Percentiles rank a stretch among this genome's conserved stretches.
Conservation (phyloP, 2,329 filamentous ascomycete species). For the Aspergillus pseudoglaucus region DNA sequence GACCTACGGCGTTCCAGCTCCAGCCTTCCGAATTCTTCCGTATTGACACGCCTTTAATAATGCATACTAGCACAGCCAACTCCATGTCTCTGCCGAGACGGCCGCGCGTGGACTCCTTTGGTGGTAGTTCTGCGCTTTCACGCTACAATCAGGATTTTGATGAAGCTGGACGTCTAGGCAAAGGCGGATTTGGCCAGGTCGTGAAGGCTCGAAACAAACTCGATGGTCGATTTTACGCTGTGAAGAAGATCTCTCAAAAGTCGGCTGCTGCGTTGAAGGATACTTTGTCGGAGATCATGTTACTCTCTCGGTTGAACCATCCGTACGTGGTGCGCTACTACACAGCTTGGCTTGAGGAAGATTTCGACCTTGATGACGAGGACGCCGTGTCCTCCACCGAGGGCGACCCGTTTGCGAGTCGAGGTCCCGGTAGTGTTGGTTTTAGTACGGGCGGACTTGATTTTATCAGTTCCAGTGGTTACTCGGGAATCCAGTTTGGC, state of each 20-base stretch:
- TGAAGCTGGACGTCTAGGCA: conserved; percentile 80
- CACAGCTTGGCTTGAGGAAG: conserved; percentile 86
- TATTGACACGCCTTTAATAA: conserved; percentile 31
- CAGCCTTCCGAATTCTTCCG: conserved; percentile 48
- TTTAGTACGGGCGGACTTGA: conserved; percentile 77
- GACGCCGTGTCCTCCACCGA: conserved; percentile 46
- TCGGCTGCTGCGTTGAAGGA: conserved; percentile 56
- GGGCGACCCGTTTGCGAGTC: conserved; percentile 42
- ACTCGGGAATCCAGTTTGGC: conserved; percentile 70
- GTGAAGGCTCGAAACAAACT: conserved; percentile 92
- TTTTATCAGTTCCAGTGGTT: conserved; percentile 82
- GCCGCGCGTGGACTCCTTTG: conserved; percentile 58
- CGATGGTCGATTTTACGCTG: conserved; percentile 86
- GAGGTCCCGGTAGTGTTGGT: conserved; percentile 43
- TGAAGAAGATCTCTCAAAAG: conserved; percentile 90
- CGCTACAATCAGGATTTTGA: conserved; percentile 86
- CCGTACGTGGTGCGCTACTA: conserved; percentile 85
- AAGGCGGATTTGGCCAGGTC: conserved; percentile 92
- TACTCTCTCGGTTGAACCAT: conserved; percentile 89
- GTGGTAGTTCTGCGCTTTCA: conserved; percentile 52
- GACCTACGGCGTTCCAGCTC: conserved; percentile 72
- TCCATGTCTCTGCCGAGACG: conserved; percentile 43
- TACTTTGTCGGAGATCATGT: conserved; percentile 76
- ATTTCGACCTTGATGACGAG: conserved; percentile 35
- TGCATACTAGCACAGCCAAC: conserved; percentile 37